Conservation (phyloP, 176 grass and related monocot species). For the Oryza meridionalis region DNA sequence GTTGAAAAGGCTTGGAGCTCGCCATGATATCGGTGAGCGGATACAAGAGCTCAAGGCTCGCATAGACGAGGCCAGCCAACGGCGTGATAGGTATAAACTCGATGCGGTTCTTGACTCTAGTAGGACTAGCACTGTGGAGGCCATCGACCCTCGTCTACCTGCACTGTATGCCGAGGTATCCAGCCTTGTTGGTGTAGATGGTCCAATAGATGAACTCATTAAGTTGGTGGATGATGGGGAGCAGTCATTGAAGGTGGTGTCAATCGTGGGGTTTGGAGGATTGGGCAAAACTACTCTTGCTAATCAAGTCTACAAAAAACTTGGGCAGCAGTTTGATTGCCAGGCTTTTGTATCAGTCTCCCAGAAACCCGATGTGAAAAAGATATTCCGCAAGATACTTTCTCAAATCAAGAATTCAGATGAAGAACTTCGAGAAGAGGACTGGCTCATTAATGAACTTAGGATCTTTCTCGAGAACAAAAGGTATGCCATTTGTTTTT, state of each 20-base stretch:
- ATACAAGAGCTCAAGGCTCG: background rate
- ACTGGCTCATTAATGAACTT: background rate
- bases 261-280: too few relatives aligned
- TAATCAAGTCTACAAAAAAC: too few relatives aligned
- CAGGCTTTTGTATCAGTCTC: too few relatives aligned
- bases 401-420: background rate
- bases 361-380: background rate
- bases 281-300: too few relatives aligned
- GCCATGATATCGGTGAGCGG: background rate
- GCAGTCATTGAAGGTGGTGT: background rate
- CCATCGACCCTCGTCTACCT: too few relatives aligned
- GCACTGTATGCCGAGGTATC: too few relatives aligned
- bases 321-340: too few relatives aligned
- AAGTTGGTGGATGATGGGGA: background rate
- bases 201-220: background rate
- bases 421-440: background rate
- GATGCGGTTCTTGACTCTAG: too few relatives aligned
- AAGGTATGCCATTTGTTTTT: background rate
- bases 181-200: background rate
- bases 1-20: background rate
- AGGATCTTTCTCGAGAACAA: background rate
- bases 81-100: too few relatives aligned
- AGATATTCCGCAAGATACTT: background rate
- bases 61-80: too few relatives aligned
- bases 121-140: too few relatives aligned